Evolutionary conservation across 179 eudicot species (phyloP).

Genomic region (Vitellaria paradoxa): DNA sequence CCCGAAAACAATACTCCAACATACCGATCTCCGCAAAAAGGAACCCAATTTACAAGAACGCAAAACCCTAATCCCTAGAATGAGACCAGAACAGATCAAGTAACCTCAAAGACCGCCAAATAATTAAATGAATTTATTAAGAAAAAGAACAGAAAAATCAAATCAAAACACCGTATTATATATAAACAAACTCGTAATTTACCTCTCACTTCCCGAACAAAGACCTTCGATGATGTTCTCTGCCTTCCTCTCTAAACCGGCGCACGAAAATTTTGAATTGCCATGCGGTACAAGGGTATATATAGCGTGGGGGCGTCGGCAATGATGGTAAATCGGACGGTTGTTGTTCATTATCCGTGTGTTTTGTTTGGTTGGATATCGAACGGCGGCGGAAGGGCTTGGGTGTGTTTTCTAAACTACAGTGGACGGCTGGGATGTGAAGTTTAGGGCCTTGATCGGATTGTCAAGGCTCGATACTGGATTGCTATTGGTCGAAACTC

Average conservation of each 20-base stretch:
- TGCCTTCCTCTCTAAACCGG: not conserved
- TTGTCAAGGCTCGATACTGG: conserved; percentile 2
- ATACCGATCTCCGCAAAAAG: no score
- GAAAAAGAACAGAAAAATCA: not conserved
- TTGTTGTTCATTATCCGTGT: conserved; percentile 31
- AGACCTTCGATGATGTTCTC: not conserved
- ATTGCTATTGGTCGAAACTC: conserved; percentile 2
- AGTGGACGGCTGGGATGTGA: conserved; percentile 32
- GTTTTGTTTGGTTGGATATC: conserved; percentile 17
- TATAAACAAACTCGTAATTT: not conserved
- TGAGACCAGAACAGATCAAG: no score
- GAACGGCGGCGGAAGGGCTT: not conserved
- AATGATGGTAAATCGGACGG: conserved; percentile 29
- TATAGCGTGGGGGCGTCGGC: conserved; percentile 5
- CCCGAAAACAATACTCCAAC: no score
- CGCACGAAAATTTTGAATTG: not conserved
- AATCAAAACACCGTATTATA: not conserved
- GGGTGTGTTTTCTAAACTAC: conserved; percentile 36
- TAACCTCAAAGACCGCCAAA: no score
- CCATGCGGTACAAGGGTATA: not conserved
- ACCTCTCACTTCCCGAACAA: conserved; percentile 8
- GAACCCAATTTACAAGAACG: no score
- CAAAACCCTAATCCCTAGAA: no score
- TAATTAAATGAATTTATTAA: no score
- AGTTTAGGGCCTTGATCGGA: conserved; percentile 11